Base-by-base conservation (phyloP, 352 stramenopile genomes). In the Phytophthora vignae region DNA sequence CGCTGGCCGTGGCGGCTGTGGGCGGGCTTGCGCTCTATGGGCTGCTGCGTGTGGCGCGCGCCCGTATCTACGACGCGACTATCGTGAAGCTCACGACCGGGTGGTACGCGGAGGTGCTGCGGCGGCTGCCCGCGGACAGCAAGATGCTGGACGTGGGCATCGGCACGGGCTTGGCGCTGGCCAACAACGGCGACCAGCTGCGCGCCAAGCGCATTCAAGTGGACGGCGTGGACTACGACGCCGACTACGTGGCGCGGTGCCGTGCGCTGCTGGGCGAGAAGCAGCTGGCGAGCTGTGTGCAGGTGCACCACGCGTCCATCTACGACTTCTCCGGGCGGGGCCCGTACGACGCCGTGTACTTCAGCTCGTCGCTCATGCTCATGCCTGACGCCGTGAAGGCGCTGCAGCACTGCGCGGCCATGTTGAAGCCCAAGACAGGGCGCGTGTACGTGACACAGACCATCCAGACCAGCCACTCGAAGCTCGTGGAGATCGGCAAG, bases 311-410 rank as follows among this genome's bases (percentile, higher is more conserved):
- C 72, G 89, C 79, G 52, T 96, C 88, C 50, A 79, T 97, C 59
- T 97, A 96, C 77, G 89, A 97, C 64, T 91, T 69, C 40, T 21
- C 14, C 50, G 27, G 68, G 36, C 78, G 74, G 57, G 87, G 79
- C 2, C 85, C 77, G 29, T 97, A 96, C 71, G 92, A 98, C 77
- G 91, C 90, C 33, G 88, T 90, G 21, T 98, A 98, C 81, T 98
- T 98, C 69, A 97, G 87, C 64, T 93, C 91, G 44, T 98, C 92
- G 33, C 91, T 98, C 46, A 96, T 95, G 81, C 87, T 98, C 74
- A 94, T 98, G 76, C 94, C 94, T 2, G 90, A 98, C 75, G 88
- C 92, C 0, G 84, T 94, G 19, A 74, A 85, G 60, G 94, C 94
- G 55, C 83, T 98, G 22, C 71, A 82, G 12, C 85, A 95, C 52